Evolutionary conservation across 257 asterid species (phyloP).

Genomic region (Solanum chiquidenum): DNA sequence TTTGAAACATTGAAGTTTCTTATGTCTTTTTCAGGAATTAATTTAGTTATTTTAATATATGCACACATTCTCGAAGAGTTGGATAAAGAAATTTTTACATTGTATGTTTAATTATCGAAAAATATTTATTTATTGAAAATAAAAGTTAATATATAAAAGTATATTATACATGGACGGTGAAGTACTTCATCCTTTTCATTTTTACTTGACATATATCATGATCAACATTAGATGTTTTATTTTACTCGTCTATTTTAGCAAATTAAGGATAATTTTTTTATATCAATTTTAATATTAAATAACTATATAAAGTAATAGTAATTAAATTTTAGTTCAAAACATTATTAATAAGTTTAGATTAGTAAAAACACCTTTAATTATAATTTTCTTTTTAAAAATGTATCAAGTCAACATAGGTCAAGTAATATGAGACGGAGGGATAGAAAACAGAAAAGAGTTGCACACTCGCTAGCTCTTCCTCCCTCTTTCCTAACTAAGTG

Average conservation of each 20-base stretch:
- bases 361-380: too few species aligned
- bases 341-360: too few species aligned
- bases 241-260: too few species aligned
- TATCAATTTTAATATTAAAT: neutral
- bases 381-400: rapidly evolving
- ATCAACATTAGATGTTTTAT: neutral
- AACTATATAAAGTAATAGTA: neutral
- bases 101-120: neutral
- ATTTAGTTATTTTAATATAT: neutral
- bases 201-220: too few species aligned
- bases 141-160: too few species aligned
- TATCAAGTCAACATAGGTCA: neutral
- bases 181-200: neutral
- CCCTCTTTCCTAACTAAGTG: neutral
- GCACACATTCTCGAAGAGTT: neutral
- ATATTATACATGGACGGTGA: neutral
- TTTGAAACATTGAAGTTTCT: neutral
- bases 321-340: too few species aligned
- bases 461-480: neutral
- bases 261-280: neutral
- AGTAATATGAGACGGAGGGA: too few species aligned
- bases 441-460: too few species aligned
- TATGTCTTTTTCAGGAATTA: neutral
- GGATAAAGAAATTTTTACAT: neutral
- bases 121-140: too few species aligned